phyloP scores from a whole-genome alignment of 805 yeast species.

The Candida insectorum region DNA sequence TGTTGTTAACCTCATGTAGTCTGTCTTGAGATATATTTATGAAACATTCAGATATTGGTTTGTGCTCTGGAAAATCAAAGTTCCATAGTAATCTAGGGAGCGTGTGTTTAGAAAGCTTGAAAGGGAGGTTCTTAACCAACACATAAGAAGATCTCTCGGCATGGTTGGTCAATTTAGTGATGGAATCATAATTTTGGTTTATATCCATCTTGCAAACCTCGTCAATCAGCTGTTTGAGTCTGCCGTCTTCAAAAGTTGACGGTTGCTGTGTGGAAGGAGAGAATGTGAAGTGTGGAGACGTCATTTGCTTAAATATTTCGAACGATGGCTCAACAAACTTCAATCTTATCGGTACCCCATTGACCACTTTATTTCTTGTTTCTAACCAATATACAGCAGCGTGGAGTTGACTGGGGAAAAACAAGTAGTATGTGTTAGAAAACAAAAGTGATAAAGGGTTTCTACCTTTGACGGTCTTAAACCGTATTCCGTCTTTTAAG shows the following conservation, averaged over 20 bases:
- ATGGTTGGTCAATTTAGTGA: conserved; percentile 17
- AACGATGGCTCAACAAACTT: conserved; percentile 33
- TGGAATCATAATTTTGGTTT: conserved; percentile 8
- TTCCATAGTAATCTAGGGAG: conserved; percentile 46
- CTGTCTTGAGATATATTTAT: conserved; percentile 24
- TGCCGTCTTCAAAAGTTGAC: no score
- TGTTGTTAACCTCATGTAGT: conserved; percentile 20
- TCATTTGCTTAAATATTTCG: conserved; percentile 19
- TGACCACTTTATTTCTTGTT: conserved; percentile 44
- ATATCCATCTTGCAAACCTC: not conserved
- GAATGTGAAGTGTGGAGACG: conserved; percentile 22
- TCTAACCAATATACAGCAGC: conserved; percentile 55
- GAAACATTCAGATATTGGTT: conserved; percentile 12
- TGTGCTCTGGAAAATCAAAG: conserved; percentile 35
- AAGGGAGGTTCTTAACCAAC: conserved; percentile 46
- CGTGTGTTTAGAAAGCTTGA: conserved; percentile 34
- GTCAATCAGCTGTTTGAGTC: not conserved
- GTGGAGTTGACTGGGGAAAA: conserved; percentile 44
- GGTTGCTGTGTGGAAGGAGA: not conserved
- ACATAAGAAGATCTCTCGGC: conserved; percentile 25
- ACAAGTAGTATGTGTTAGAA: conserved; percentile 49
- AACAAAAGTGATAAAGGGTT: conserved; percentile 42
- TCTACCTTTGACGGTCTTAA: conserved; percentile 49
- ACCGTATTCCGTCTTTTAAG: conserved; percentile 21
- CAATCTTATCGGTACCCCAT: conserved; percentile 47